Conservation (phyloP, 73 alveolate genomes). For the Tetrahymena thermophila region DNA sequence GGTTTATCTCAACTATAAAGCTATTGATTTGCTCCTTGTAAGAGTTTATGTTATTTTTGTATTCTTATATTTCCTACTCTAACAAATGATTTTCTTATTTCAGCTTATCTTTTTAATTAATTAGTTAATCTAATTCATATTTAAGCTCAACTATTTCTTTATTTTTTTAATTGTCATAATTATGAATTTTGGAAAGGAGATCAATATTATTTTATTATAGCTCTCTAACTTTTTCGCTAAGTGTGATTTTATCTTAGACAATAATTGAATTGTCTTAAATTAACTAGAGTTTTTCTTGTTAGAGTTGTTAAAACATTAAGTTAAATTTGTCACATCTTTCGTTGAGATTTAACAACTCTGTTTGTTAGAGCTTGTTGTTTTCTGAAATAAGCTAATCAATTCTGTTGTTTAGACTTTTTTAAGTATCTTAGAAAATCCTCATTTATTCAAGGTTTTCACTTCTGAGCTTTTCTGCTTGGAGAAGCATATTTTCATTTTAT, state of each 20-base stretch:
- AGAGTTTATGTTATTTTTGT: not conserved
- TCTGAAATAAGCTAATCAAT: not conserved
- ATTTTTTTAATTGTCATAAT: not conserved
- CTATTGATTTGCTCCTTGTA: not conserved
- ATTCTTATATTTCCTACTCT: not conserved
- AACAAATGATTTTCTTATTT: not conserved
- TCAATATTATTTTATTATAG: not conserved
- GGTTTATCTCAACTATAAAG: not conserved
- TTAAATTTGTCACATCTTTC: not conserved
- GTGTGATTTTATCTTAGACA: not conserved
- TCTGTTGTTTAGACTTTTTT: not conserved
- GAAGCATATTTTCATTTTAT: not conserved
- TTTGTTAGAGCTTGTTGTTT: not conserved
- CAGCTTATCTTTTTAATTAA: not conserved
- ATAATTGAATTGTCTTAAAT: not conserved
- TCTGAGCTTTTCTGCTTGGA: not conserved
- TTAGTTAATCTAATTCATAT: not conserved
- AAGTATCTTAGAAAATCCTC: not conserved
- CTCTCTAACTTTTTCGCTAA: not conserved
- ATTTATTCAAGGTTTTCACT: not conserved
- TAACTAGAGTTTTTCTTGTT: not conserved
- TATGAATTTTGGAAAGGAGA: not conserved
- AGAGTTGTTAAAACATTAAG: not conserved
- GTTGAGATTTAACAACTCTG: not conserved
- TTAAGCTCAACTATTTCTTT: not conserved